phyloP scores from a whole-genome alignment of 2,329 filamentous ascomycete species.

The Colletotrichum gloeosporioides region DNA sequence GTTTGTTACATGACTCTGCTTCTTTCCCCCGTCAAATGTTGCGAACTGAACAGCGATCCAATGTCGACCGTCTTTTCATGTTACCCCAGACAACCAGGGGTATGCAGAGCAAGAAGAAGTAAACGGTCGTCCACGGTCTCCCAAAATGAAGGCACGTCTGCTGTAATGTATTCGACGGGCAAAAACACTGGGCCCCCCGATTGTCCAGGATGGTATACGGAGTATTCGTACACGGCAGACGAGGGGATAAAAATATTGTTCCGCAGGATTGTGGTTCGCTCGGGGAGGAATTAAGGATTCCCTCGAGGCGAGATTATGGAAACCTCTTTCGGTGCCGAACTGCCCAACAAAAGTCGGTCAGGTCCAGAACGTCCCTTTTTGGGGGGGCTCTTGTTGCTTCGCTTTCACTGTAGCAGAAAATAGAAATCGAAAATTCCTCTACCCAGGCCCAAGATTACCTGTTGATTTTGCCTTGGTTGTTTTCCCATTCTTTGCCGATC shows the following conservation, averaged over 20 bases:
- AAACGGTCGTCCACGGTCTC: neutral
- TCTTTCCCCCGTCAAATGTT: neutral
- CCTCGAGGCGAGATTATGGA: neutral
- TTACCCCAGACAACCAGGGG: conserved; percentile 3
- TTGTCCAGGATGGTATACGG: neutral
- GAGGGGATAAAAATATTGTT: neutral
- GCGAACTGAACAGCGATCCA: neutral
- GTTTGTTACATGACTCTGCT: neutral
- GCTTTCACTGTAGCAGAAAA: neutral
- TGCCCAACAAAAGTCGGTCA: neutral
- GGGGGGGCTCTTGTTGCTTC: neutral
- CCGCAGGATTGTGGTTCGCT: neutral
- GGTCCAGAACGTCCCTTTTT: neutral
- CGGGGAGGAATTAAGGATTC: neutral
- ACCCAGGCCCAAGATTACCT: neutral
- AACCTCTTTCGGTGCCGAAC: neutral
- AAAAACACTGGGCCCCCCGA: neutral
- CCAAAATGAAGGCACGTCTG: neutral
- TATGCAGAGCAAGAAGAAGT: neutral
- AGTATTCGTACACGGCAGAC: neutral
- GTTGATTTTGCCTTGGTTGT: neutral
- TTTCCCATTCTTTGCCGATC: neutral
- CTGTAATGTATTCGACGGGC: conserved; percentile 1
- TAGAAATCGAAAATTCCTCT: neutral
- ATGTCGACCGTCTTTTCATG: conserved; percentile 3